Conservation (phyloP, 495 filamentous ascomycete species). For the Annulohypoxylon maeteangense region DNA sequence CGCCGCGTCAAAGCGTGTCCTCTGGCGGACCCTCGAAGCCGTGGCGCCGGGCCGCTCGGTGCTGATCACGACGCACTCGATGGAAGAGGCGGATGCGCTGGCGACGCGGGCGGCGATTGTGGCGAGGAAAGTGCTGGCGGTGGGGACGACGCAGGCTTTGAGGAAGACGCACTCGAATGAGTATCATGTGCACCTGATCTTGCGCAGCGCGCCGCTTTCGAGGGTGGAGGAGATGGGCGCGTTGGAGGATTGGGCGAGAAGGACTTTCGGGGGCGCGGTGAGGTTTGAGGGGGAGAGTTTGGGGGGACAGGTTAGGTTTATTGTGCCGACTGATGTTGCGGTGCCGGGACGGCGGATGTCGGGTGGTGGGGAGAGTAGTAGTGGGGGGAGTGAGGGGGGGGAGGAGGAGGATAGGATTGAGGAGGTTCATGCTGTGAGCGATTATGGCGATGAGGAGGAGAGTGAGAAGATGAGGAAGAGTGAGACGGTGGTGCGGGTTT, state of each 20-base stretch:
- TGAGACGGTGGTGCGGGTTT: not conserved
- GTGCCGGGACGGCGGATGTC: not conserved
- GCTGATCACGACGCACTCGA: conserved; percentile 70
- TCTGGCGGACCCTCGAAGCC: conserved; percentile 67
- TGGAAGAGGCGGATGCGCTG: conserved; percentile 76
- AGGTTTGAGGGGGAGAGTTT: conserved; percentile 70
- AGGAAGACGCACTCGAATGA: conserved; percentile 63
- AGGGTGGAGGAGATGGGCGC: conserved; percentile 70
- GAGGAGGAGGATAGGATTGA: conserved; percentile 7
- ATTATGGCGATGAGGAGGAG: not conserved
- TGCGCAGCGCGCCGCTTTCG: conserved; percentile 70
- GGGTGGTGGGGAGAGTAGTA: not conserved
- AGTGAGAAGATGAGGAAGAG: not conserved
- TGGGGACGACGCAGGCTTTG: conserved; percentile 66
- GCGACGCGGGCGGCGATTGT: conserved; percentile 71
- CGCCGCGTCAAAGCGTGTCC: conserved; percentile 69
- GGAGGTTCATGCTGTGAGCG: conserved; percentile 4
- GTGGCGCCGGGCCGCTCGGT: conserved; percentile 63
- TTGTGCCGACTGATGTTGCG: conserved; percentile 60
- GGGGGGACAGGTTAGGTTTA: conserved; percentile 78
- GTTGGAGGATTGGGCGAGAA: no score
- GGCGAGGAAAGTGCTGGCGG: conserved; percentile 67
- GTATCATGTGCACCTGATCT: conserved; percentile 71
- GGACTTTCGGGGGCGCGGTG: conserved; percentile 62
- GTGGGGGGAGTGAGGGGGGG: not conserved